Evolutionary conservation across 805 yeast genomes (phyloP), one percentile per base, ranked within the genome.

Genomic region (Candida ponderosae): DNA sequence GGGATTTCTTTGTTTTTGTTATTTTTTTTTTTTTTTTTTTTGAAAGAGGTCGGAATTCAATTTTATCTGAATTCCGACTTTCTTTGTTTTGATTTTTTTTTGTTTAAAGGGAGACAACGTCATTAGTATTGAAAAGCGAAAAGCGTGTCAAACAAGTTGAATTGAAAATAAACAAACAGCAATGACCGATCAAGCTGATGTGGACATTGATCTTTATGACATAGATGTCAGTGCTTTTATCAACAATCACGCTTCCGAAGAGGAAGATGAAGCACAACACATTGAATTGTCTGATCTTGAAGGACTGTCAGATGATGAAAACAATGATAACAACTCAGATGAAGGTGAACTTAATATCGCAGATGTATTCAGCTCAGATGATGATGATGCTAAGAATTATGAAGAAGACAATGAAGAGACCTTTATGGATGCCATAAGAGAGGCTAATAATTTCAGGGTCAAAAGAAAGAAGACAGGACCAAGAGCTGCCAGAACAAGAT

Each of bases 351-450:
- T 48, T 18, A 48, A 55, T 8, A 56, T 63, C 18, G 62, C 60
- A n/a, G 64, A 57, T 24, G 68, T 66, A 2, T 45, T 69, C 31
- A 43, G 18, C 11, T n/a, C 40, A 9, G 54, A 44, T 13, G 2
- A n/a, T n/a, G 70, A 62, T 23, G 59, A 54, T 30, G 65, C 55
- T 4, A 65, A 56, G 4, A 54, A 53, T 6, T 57, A 60, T 18
- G 67, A 63, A 28, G 69, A 62, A 40, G 68, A 57, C 32, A 62
- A 60, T 36, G 72, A 64, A 38, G 57, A 56, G 18, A 65, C 62
- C 41, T 75, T 81, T 43, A 65, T 72, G 60, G 77, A 81, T 51
- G 81, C 81, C 1, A 64, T 83, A 37, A 65, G 85, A 51, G 79
- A 71, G 38, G 90, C 86, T 0, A 72, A 76, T 33, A 79, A 79